Conservation (phyloP, 371 early-diverging fungal genomes). For the Parasitella parasitica region DNA sequence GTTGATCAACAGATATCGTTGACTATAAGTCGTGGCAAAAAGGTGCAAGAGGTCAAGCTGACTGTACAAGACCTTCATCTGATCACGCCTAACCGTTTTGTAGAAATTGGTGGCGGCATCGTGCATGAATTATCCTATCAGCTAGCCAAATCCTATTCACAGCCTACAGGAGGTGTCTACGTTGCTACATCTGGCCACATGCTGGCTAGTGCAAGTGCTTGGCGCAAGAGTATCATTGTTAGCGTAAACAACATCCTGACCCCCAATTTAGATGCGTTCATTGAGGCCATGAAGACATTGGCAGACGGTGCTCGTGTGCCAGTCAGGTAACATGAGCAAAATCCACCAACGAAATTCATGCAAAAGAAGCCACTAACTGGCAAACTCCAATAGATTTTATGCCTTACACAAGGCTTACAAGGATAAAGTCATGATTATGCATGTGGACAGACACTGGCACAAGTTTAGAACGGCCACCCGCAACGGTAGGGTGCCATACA, state of each 20-base stretch:
- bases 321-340: constrained; percentile 34
- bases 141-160: constrained; percentile 74
- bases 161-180: constrained; percentile 81
- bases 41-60: constrained; percentile 52
- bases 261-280: constrained; percentile 80
- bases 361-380: background rate
- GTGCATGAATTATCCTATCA: constrained; percentile 88
- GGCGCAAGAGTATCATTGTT: constrained; percentile 67
- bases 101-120: constrained; percentile 88
- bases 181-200: constrained; percentile 78
- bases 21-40: constrained; percentile 70
- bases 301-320: constrained; percentile 86
- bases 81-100: constrained; percentile 69
- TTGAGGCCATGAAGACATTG: constrained; percentile 62
- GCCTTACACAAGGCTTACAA: constrained; percentile 65
- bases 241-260: constrained; percentile 74
- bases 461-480: constrained; percentile 74
- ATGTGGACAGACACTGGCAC: constrained; percentile 87
- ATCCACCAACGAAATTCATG: background rate
- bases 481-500: constrained; percentile 63
- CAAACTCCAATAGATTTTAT: constrained; percentile 62
- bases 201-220: constrained; percentile 64
- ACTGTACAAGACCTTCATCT: constrained; percentile 78
- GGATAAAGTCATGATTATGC: constrained; percentile 78
- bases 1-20: constrained; percentile 63